Conservation (phyloP, 2,329 filamentous ascomycete species). For the Pyrenophora seminiperda region DNA sequence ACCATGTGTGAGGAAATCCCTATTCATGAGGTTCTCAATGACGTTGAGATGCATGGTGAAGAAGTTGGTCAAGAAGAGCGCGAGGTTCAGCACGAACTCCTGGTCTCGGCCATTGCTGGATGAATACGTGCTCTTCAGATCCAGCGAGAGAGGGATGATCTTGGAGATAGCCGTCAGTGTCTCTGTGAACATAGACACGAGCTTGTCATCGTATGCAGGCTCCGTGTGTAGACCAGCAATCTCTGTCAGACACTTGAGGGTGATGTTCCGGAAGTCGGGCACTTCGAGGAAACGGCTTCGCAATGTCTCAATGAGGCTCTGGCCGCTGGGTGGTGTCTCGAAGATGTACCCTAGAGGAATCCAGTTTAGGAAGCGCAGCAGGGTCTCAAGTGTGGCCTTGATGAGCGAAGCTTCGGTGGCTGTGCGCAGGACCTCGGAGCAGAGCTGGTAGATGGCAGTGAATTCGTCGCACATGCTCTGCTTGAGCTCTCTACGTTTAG, state of each 20-base stretch:
- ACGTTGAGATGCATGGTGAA: conserved; percentile 92
- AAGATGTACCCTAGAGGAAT: conserved; percentile 98
- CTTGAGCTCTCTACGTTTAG: conserved; percentile 95
- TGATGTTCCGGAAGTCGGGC: conserved; percentile 95
- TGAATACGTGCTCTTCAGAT: conserved; percentile 89
- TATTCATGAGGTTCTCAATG: conserved; percentile 93
- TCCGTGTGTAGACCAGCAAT: conserved; percentile 93
- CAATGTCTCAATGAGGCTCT: conserved; percentile 84
- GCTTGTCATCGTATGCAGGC: conserved; percentile 87
- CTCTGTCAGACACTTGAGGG: conserved; percentile 94
- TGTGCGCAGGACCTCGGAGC: conserved; percentile 90
- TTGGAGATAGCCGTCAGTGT: conserved; percentile 89
- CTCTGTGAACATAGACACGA: conserved; percentile 98
- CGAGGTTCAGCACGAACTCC: conserved; percentile 96
- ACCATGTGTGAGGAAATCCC: conserved; percentile 91
- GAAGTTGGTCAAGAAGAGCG: conserved; percentile 95
- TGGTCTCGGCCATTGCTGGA: conserved; percentile 92
- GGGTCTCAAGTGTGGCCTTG: conserved; percentile 94
- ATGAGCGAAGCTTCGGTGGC: conserved; percentile 87
- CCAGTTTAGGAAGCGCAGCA: conserved; percentile 98
- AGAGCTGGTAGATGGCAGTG: conserved; percentile 96
- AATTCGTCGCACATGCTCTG: conserved; percentile 99
- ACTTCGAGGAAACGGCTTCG: conserved; percentile 90
- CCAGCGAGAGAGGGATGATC: conserved; percentile 88
- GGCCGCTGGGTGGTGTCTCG: conserved; percentile 72